Evolutionary conservation across 1,284 basidiomycete genomes (phyloP).

Genomic region (Tremellales sp.): DNA sequence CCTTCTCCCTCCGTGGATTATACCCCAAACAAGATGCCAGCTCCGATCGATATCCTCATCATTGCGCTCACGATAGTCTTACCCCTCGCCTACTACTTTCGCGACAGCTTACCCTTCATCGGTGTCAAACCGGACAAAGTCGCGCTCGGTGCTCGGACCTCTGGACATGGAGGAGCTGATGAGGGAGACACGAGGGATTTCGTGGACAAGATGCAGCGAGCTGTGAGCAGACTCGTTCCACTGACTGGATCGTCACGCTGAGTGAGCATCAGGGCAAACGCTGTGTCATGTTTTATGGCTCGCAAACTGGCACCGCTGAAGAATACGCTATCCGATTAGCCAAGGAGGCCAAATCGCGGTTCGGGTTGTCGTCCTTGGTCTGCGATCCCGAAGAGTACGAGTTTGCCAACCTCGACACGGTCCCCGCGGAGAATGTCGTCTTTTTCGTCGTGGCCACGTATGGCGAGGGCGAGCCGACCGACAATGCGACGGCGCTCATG

Average conservation of each 20-base stretch:
- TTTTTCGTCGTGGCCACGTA: slow-evolving; percentile 95
- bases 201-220: slow-evolving; percentile 81
- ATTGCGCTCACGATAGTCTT: slow-evolving; percentile 38
- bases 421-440: slow-evolving; percentile 79
- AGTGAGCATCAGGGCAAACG: slow-evolving; percentile 72
- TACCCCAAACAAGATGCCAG: slow-evolving; percentile 32
- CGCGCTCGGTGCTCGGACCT: neutral
- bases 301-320: slow-evolving; percentile 93
- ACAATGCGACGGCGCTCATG: slow-evolving; percentile 94
- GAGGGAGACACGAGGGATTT: slow-evolving; percentile 82
- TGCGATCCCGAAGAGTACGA: slow-evolving; percentile 97
- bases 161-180: slow-evolving; percentile 53
- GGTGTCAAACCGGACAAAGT: slow-evolving; percentile 24
- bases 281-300: slow-evolving; percentile 90
- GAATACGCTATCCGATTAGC: slow-evolving; percentile 91
- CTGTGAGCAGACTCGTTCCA: slow-evolving; percentile 56
- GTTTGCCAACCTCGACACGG: slow-evolving; percentile 87
- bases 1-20: neutral
- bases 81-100: slow-evolving; percentile 42
- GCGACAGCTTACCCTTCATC: slow-evolving; percentile 45
- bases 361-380: slow-evolving; percentile 85
- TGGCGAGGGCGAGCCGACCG: slow-evolving; percentile 97
- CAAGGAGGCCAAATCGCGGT: slow-evolving; percentile 91
- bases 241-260: neutral
- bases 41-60: slow-evolving; percentile 40